Conservation (phyloP, 2,329 filamentous ascomycete species). For the Pezicula carpinea region DNA sequence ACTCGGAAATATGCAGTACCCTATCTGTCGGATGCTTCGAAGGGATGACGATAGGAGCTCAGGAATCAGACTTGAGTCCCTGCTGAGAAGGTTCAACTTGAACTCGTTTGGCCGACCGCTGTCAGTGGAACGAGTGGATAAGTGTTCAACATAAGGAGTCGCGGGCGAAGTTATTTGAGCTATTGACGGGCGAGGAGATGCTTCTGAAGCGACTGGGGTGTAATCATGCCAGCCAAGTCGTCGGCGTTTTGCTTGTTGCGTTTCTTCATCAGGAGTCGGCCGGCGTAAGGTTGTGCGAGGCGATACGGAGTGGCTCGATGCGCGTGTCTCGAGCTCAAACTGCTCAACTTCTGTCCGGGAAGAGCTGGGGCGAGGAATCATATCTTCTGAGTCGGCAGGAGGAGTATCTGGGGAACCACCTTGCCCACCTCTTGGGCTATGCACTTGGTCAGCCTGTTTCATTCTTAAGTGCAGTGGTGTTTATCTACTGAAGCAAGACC, state of each 20-base stretch:
- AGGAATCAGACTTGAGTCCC: constrained; percentile 42
- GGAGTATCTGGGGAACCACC: constrained; percentile 27
- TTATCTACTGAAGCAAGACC: not conserved
- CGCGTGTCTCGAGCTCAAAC: constrained; percentile 22
- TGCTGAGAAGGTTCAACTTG: constrained; percentile 45
- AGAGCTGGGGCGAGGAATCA: constrained; percentile 20
- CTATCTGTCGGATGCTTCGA: constrained; percentile 46
- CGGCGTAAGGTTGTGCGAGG: constrained; percentile 20
- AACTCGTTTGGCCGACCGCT: constrained; percentile 18
- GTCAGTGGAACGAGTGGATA: constrained; percentile 8
- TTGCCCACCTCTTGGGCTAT: constrained; percentile 30
- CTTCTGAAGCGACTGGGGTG: constrained; percentile 26
- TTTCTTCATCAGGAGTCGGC: constrained; percentile 23
- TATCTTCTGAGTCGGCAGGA: constrained; percentile 27
- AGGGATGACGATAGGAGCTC: constrained; percentile 54
- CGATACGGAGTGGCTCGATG: constrained; percentile 22
- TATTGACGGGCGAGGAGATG: constrained; percentile 21
- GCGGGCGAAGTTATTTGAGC: constrained; percentile 18
- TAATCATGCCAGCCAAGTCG: constrained; percentile 25
- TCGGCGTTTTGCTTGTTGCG: constrained; percentile 25
- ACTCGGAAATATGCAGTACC: constrained; percentile 52
- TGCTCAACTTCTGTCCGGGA: constrained; percentile 25
- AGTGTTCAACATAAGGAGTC: constrained; percentile 16
- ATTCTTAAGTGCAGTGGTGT: not conserved
- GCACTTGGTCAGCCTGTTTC: constrained; percentile 31